Base-by-base conservation (phyloP, 2,329 filamentous ascomycete genomes). In the Fusarium chuoi region DNA sequence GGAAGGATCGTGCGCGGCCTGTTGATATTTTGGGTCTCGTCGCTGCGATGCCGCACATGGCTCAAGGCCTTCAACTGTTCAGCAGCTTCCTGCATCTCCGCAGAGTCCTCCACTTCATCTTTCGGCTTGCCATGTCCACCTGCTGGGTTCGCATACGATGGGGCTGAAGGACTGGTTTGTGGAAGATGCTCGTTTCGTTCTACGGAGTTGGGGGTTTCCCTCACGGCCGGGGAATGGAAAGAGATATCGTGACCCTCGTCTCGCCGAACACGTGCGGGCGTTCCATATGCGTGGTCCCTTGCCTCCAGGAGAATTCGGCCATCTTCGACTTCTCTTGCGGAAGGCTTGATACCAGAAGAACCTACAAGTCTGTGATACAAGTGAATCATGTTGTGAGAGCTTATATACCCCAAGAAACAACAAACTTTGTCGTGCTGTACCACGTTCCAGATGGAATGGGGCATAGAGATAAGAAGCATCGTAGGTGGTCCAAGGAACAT, bases 401-500 rank as follows among this genome's bases (percentile, higher is more conserved):
- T 91, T 73, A 92, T 88, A 73, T 90, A 90, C 38, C 90, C 90
- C 51, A 92, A 78, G 68, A 90, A 91, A 74, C 88, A 90, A 80
- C 90, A 92, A 28, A 91, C 89, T 76, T 91, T 91, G 73, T 92
- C 89, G 68, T 90, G 88, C 80, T 91, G 88, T 13, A 92, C 88
- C 28, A 91, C 85, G 72, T 88, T 89, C 89, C 89, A 92, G 20
- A 92, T 85, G 10, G 87, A 85, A 65, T 88, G 85, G 8, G 90
- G 89, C 88, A 92, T 92, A 8, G 90, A 92, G 61, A 92, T 89
- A 36, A 92, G 82, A 14, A 92, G 82, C 84, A 92, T 91, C 0
- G 90, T 92, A 3, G 90, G 90, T 1, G 90, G 90, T 0, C 90
- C 90, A 24, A 92, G 82, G 71, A 92, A 92, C 89, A 92, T 92